These are phyloP conservation scores for Ophioceras dolichostomum DNA, from an alignment of 2,329 filamentous ascomycete genomes.

Conservation along the genomic window DNA sequence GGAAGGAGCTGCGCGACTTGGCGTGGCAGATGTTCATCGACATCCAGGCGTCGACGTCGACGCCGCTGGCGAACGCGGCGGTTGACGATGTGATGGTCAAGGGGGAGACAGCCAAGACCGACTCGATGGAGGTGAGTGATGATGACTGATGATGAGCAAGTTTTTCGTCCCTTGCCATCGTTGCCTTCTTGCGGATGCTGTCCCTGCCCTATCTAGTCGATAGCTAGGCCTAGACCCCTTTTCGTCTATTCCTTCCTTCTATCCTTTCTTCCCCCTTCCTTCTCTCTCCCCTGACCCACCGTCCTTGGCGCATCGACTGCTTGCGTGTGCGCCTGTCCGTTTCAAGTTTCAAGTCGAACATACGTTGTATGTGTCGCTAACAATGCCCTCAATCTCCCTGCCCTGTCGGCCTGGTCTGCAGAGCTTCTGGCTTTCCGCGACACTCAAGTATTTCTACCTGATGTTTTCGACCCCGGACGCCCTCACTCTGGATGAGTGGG, in stretches of 20 bases:
- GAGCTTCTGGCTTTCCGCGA: slow-evolving; percentile 10
- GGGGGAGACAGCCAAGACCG: slow-evolving; percentile 23
- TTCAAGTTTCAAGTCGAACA: too few species aligned
- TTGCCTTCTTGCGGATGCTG: too few species aligned
- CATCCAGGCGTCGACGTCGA: slow-evolving; percentile 49
- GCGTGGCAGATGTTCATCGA: slow-evolving; percentile 69
- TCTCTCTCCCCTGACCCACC: too few species aligned
- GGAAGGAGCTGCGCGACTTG: slow-evolving; percentile 59
- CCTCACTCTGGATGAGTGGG: slow-evolving; percentile 9
- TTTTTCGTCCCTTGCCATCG: background rate
- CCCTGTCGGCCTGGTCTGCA: too few species aligned
- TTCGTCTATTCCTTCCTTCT: background rate
- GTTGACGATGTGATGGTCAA: slow-evolving; percentile 22
- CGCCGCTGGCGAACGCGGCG: slow-evolving; percentile 8
- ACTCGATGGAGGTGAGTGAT: slow-evolving; percentile 17
- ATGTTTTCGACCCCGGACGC: slow-evolving; percentile 7
- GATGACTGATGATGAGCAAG: background rate
- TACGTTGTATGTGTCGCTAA: too few species aligned
- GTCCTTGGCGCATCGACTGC: too few species aligned
- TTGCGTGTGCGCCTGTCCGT: too few species aligned
- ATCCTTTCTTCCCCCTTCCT: background rate
- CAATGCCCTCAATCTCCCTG: too few species aligned
- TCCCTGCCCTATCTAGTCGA: too few species aligned
- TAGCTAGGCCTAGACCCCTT: too few species aligned
- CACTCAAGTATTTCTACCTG: slow-evolving; percentile 10